Evolutionary conservation across 2,329 filamentous ascomycete species (phyloP).

Genomic region (Trichoderma brevicompactum): DNA sequence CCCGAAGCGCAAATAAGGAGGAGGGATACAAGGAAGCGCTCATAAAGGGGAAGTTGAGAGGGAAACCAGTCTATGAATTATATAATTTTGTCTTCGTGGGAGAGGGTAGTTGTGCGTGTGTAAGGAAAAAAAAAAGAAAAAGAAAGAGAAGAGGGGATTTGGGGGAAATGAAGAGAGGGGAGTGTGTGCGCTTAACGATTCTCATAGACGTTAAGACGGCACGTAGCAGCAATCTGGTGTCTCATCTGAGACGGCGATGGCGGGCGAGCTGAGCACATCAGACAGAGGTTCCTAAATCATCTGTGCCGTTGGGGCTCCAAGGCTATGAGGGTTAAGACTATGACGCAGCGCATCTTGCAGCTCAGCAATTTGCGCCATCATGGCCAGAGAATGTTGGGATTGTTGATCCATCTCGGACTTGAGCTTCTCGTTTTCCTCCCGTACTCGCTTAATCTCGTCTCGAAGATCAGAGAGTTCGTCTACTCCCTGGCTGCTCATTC

Average conservation of each 20-base stretch:
- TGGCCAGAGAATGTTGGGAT: slow-evolving; percentile 50
- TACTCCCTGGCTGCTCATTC: slow-evolving; percentile 38
- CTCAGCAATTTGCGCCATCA: slow-evolving; percentile 55
- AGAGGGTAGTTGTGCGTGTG: neutral
- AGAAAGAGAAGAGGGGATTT: neutral
- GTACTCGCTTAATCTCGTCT: slow-evolving; percentile 68
- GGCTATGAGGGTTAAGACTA: slow-evolving; percentile 39
- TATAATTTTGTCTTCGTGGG: slow-evolving; percentile 12
- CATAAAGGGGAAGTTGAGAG: neutral
- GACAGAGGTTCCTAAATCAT: slow-evolving; percentile 43
- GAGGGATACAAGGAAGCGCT: slow-evolving; percentile 1
- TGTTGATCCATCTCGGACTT: slow-evolving; percentile 55
- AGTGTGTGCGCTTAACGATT: neutral
- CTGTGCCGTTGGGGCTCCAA: slow-evolving; percentile 48
- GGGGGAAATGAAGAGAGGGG: slow-evolving; percentile 19
- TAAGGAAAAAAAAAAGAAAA: too few species aligned
- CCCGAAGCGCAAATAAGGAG: neutral
- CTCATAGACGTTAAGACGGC: neutral
- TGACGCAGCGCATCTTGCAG: slow-evolving; percentile 50
- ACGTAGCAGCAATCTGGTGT: neutral
- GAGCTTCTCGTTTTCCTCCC: slow-evolving; percentile 66
- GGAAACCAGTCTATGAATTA: slow-evolving; percentile 22
- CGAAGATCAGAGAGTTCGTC: slow-evolving; percentile 61
- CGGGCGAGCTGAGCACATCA: slow-evolving; percentile 6
- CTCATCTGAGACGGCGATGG: neutral